Percentiles rank a stretch among this genome's conserved stretches.
Evolutionary conservation across 2,329 filamentous ascomycete species (phyloP).

Genomic region (Diaporthe velutina): DNA sequence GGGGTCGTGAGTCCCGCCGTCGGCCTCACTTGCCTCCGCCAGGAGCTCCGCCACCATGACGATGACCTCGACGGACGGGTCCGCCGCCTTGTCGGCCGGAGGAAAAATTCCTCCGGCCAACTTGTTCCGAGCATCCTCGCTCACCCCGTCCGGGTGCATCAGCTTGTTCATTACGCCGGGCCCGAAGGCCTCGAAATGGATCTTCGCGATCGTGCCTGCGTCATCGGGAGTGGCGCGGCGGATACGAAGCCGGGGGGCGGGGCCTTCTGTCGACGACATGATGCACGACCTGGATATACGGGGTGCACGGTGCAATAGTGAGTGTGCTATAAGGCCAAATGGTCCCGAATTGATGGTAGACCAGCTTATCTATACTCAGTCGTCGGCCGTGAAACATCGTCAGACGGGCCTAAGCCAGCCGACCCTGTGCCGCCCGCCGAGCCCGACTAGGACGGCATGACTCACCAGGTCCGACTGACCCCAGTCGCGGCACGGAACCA

Average conservation of each 20-base stretch:
- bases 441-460: conserved; percentile 2
- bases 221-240: conserved; percentile 34
- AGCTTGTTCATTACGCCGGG: conserved; percentile 43
- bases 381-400: neutral
- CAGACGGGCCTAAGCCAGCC: neutral
- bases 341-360: neutral
- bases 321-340: neutral
- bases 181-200: conserved; percentile 36
- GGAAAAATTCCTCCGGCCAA: conserved; percentile 41
- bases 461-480: conserved; percentile 8
- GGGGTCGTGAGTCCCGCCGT: conserved; percentile 26
- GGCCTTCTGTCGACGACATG: conserved; percentile 16
- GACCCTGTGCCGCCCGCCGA: conserved; percentile 6
- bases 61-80: conserved; percentile 21
- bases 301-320: neutral
- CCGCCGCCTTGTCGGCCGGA: neutral
- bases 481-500: neutral
- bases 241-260: conserved; percentile 13
- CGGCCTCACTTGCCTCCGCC: conserved; percentile 20
- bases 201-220: conserved; percentile 2
- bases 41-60: conserved; percentile 46
- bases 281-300: neutral
- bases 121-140: conserved; percentile 38
- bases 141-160: conserved; percentile 44
- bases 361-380: neutral